These are phyloP conservation scores for Cordyceps militaris DNA, from an alignment of 2,329 filamentous ascomycete species.

Conservation along the genomic window DNA sequence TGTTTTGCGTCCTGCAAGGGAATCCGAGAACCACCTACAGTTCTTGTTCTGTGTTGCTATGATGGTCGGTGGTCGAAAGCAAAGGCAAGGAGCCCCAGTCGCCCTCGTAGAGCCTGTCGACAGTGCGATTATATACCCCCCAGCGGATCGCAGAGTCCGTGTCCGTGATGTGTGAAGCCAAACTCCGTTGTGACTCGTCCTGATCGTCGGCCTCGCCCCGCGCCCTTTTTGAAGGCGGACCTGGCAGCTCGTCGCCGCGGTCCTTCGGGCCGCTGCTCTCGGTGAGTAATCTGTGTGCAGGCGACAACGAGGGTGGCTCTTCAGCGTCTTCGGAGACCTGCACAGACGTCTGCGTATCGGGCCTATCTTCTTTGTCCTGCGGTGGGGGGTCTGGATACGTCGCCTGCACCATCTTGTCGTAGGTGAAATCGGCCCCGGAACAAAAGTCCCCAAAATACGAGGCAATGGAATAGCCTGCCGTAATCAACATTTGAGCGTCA, in stretches of 20 bases:
- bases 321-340: background rate
- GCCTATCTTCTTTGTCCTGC: background rate
- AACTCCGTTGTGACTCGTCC: conserved; percentile 12
- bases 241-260: background rate
- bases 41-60: conserved; percentile 26
- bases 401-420: conserved; percentile 55
- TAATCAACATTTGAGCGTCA: background rate
- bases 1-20: background rate
- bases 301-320: background rate
- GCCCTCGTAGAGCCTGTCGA: conserved; percentile 21
- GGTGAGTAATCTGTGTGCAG: background rate
- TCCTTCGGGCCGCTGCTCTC: background rate
- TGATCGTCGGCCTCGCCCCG: background rate
- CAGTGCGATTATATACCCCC: conserved; percentile 30
- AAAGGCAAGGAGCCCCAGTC: conserved; percentile 27
- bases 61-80: conserved; percentile 28
- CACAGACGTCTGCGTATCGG: background rate
- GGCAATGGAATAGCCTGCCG: conserved; percentile 50
- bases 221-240: background rate
- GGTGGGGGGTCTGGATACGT: conserved; percentile 6
- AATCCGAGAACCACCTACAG: conserved; percentile 20
- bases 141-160: conserved; percentile 20
- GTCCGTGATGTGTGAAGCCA: conserved; percentile 15
- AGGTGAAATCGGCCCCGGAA: conserved; percentile 50
- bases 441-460: conserved; percentile 66